These are phyloP conservation scores for Sclerotinia borealis DNA, from an alignment of 2,329 filamentous ascomycete species.

Conservation along the genomic window DNA sequence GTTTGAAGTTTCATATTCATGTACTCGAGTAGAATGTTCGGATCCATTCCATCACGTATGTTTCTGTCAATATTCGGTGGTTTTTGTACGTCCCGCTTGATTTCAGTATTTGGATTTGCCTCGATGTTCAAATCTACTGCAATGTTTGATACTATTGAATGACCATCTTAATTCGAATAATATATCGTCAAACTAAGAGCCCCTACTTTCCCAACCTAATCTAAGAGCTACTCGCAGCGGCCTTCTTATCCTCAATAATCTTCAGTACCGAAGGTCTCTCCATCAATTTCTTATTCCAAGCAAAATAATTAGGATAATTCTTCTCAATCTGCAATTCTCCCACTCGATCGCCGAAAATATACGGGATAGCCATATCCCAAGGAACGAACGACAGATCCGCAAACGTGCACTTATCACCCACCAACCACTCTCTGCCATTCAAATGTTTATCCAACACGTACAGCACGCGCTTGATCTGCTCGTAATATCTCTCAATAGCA, in stretches of 20 bases:
- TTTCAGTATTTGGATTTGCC: neutral
- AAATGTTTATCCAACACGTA: slow-evolving; percentile 39
- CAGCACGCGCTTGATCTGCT: slow-evolving; percentile 34
- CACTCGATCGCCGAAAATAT: slow-evolving; percentile 15
- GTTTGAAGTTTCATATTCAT: neutral
- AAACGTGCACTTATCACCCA: slow-evolving; percentile 37
- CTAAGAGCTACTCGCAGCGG: slow-evolving; percentile 10
- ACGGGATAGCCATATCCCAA: slow-evolving; percentile 13
- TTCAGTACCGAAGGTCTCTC: slow-evolving; percentile 18
- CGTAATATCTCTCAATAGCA: slow-evolving; percentile 39
- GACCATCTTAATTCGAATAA: neutral
- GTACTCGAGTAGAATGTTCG: too few species aligned
- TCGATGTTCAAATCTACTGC: neutral
- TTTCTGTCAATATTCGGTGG: too few species aligned
- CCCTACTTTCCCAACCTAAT: neutral
- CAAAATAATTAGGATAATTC: slow-evolving; percentile 20
- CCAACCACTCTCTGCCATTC: slow-evolving; percentile 33
- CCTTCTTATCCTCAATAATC: slow-evolving; percentile 16
- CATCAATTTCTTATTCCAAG: slow-evolving; percentile 18
- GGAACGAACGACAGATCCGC: slow-evolving; percentile 31
- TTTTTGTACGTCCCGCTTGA: neutral
- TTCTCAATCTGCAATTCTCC: slow-evolving; percentile 18
- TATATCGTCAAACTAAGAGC: neutral
- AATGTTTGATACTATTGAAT: too few species aligned
- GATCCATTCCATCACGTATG: too few species aligned